Evolutionary conservation across 192 early-diverging fungal species (phyloP), one percentile per base, ranked within the genome.

Genomic region (Podochytrium sp.): DNA sequence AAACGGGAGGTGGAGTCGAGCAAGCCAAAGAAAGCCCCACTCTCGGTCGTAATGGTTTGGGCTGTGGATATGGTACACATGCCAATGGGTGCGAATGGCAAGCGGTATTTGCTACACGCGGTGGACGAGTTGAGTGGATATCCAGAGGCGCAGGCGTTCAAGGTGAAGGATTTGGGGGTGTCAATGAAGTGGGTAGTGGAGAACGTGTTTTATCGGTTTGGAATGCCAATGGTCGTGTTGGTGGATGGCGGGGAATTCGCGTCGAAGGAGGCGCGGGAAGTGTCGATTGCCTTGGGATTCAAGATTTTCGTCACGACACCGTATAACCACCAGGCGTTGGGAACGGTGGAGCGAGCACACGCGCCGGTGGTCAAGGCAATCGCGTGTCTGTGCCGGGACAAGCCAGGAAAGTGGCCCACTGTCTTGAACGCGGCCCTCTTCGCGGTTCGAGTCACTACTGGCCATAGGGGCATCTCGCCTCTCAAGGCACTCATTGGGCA

Each of bases 71-170:
- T 37, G 0, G 34, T 61, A 2, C 32, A 35, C 1, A 61, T 61
- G 59, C 59, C 59, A 14, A 6, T 6, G 0, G 59, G 59, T 18
- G n/a, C 16, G 1, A 35, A 61, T 37, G 59, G 59, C 12, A 61
- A 61, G 35, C 59, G 59, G 59, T 61, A 61, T 3, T 2, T 61
- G 34, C n/a, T 61, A 6, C 59, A 61, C 32, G 16, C 38, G 34
- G 35, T 35, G 0, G 25, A 35, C 12, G 2, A 12, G 30, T 32
- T 61, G 59, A 37, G 32, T 61, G 27, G 27, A 0, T 61, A 37
- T 30, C 59, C 59, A 0, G 59, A 61, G 34, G 59, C 30, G 1
- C 10, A 7, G 32, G 20, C 59, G 1, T 61, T 61, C 32, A 35
- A 35, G 3, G 5, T 16, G 1, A 61, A 61, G 34, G 1, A 5